Evolutionary conservation across 106 monocot genomes (phyloP).

Genomic region (Platanthera guangdongensis): DNA sequence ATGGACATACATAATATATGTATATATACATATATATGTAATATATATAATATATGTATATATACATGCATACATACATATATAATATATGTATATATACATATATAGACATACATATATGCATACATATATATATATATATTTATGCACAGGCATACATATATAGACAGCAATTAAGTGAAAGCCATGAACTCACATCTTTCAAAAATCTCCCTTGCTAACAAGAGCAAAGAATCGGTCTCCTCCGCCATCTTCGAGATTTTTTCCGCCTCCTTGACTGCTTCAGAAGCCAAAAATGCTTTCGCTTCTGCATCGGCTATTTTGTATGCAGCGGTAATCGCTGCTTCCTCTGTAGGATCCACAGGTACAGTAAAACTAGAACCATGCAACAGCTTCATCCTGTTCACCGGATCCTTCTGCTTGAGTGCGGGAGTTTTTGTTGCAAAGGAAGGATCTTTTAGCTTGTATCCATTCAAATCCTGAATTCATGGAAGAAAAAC

Average conservation of each 20-base stretch:
- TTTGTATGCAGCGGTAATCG: constrained; percentile 45
- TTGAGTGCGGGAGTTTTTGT: constrained; percentile 51
- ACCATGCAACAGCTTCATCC: constrained; percentile 15
- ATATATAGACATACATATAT: no score
- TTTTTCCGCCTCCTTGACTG: constrained; percentile 69
- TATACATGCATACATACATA: no score
- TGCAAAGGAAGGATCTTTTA: constrained; percentile 47
- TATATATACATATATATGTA: no score
- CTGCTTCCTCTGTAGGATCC: constrained; percentile 30
- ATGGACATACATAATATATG: no score
- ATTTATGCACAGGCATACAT: no score
- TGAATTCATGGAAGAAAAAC: constrained; percentile 10
- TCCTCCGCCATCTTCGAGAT: constrained; percentile 71
- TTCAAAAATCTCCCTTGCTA: constrained; percentile 64
- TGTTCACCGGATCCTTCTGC: constrained; percentile 45
- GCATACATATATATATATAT: not conserved
- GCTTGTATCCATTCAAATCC: constrained; percentile 54
- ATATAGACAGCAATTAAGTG: not conserved
- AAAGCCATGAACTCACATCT: constrained; percentile 41
- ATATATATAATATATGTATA: no score
- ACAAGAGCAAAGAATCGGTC: constrained; percentile 41
- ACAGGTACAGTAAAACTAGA: constrained; percentile 5
- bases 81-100: no score
- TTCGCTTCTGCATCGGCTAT: constrained; percentile 88
- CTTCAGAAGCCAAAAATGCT: constrained; percentile 66